Base-by-base conservation (phyloP, 371 early-diverging fungal species). In the Mortierella sp. region DNA sequence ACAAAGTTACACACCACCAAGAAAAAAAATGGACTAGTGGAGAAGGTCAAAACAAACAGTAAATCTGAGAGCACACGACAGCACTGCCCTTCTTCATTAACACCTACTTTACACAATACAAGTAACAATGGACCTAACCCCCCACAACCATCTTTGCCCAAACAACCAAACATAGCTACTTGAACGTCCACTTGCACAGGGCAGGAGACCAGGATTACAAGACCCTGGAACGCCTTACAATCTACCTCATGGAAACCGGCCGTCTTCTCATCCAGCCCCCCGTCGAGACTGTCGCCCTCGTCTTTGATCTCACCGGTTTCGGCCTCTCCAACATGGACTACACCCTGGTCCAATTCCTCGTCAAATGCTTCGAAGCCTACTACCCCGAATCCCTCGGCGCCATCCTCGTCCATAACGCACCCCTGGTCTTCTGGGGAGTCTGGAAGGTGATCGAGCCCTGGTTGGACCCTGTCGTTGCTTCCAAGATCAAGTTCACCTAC, bases 321-420 rank as follows among this genome's bases (percentile, higher is more conserved):
- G 91, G 94, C 32, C 89, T 96, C 72, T 90, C 89, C 80, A 97
- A 97, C 90, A 95, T 97, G 96, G 89, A 88, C 74, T 86, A 83
- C 76, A 92, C 90, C 49, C 92, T 94, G 71, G 94, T 96, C 75
- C 95, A 96, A 84, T 96, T 96, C 81, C 89, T 97, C 73, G 89
- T 97, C 76, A 89, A 88, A 68, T 94, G 94, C 81, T 93, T 97
- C 71, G 95, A 98, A 88, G 91, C 93, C 3, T 96, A 96, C 84
- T 98, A 98, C 82, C 98, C 98, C 32, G 98, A 97, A 77, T 91
- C 92, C 2, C 91, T 97, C n/a, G 96, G 95, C 21, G 80, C 87
- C 14, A 91, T 92, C 71, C 89, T 94, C n/a, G 91, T 97, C 68
- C 93, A 97, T 78, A 93, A 93, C 68, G 96, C 97, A 0, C 97